Evolutionary conservation across 345 rosid species (phyloP), one percentile per base, ranked within the genome.

Genomic region (Jatropha curcas): DNA sequence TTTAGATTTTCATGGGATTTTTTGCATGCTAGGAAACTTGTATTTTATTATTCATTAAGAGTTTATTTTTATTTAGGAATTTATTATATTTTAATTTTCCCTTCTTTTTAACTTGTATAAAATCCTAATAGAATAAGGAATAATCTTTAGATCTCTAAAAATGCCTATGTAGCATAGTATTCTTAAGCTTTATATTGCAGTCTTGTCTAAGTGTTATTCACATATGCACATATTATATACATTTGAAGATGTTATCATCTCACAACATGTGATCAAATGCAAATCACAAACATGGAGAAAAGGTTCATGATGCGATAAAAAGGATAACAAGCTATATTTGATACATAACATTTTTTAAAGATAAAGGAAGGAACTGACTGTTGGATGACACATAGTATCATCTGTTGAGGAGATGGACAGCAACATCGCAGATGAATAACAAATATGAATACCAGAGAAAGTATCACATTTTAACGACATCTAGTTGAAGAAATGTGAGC

Each of bases 391-490:
- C 2, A n/a, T 61, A n/a, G 66, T 14, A 20, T 17, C 17, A 10
- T 5, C 46, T 34, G 3, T 63, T 10, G 16, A 63, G 41, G 30
- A n/a, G 2, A 41, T 45, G 55, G 43, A n/a, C 19, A 16, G 69
- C 31, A 14, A 28, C 43, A 60, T 37, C 31, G 35, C 11, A 61
- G 73, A 53, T 61, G 63, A 25, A 39, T 60, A 10, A 58, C 45
- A 52, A 35, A 72, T 31, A 68, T 19, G 60, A 20, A 34, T n/a
- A 62, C 19, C 57, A 58, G 43, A n/a, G 50, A 66, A n/a, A 50
- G 31, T 17, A 66, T 39, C 19, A 31, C 30, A 1, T 6, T 19
- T 20, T 28, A 17, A 39, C 34, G 5, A 30, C n/a, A 57, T 46
- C 20, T 13, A 39, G 68, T 7, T 52, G 8, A 24, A 65, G 66